phyloP scores from a whole-genome alignment of 805 yeast genomes.

The Zygosaccharomyces pseudorouxii region DNA sequence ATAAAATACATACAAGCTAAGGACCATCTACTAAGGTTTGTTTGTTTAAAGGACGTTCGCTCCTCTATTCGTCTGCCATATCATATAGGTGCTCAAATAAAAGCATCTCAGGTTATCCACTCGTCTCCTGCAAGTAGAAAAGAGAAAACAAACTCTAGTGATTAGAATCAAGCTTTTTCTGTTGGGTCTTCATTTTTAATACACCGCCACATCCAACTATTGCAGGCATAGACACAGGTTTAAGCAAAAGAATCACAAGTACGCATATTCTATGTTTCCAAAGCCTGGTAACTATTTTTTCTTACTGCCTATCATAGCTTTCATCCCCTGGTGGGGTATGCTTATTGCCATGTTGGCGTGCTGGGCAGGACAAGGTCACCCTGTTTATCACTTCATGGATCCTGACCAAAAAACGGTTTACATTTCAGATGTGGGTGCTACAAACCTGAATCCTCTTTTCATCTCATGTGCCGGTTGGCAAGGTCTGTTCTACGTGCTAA shows the following conservation, averaged over 20 bases:
- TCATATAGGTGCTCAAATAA: neutral
- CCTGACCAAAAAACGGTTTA: slow-evolving; percentile 52
- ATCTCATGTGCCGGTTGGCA: slow-evolving; percentile 74
- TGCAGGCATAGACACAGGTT: neutral
- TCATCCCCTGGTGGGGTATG: slow-evolving; percentile 88
- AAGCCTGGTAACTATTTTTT: slow-evolving; percentile 43
- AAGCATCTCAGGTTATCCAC: neutral
- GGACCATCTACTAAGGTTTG: neutral
- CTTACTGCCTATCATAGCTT: slow-evolving; percentile 60
- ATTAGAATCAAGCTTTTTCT: neutral
- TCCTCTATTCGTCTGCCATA: no score
- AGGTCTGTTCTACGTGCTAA: slow-evolving; percentile 65
- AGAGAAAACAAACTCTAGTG: neutral
- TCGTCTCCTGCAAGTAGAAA: no score
- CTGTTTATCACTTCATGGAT: slow-evolving; percentile 56
- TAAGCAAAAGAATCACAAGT: neutral
- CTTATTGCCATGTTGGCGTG: slow-evolving; percentile 67
- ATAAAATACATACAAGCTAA: slow-evolving; percentile 1
- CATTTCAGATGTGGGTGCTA: slow-evolving; percentile 85
- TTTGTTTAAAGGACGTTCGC: neutral
- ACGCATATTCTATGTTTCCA: slow-evolving; percentile 6
- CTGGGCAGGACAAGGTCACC: slow-evolving; percentile 82
- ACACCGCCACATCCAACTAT: neutral
- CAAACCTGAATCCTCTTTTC: slow-evolving; percentile 78
- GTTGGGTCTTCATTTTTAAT: neutral